Evolutionary conservation across 225 moss, liverwort and hornwort species (phyloP).

Genomic region (Marchantia polymorpha): DNA sequence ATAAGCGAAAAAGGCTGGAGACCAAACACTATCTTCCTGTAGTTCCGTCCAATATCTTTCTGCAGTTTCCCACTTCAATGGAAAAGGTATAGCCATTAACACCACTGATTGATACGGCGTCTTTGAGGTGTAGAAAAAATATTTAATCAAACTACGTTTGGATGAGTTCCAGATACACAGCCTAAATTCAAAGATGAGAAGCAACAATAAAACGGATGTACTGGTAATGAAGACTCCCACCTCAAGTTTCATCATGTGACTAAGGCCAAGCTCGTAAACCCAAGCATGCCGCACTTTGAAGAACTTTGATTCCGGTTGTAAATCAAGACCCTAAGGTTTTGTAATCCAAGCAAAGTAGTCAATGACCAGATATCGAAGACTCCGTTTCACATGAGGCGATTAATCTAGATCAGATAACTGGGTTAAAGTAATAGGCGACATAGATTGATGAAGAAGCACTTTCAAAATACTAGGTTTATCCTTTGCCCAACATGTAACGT

Average conservation of each 20-base stretch:
- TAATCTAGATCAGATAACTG: neutral
- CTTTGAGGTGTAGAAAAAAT: neutral
- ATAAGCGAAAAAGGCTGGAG: conserved; percentile 86
- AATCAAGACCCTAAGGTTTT: conserved; percentile 53
- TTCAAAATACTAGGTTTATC: too few relatives aligned
- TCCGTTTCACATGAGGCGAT: neutral
- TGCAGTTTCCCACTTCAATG: conserved; percentile 73
- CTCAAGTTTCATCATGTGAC: conserved; percentile 93
- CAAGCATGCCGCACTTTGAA: conserved; percentile 94
- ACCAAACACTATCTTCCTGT: conserved; percentile 87
- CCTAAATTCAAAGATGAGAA: neutral
- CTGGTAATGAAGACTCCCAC: conserved; percentile 30
- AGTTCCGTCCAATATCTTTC: conserved; percentile 90
- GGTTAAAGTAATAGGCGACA: neutral
- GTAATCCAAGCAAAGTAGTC: neutral
- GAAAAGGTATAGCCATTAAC: neutral
- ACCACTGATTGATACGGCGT: neutral
- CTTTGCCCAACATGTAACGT: too few relatives aligned
- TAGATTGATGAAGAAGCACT: neutral
- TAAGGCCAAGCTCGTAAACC: conserved; percentile 88
- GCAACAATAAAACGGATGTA: neutral
- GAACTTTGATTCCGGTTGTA: conserved; percentile 82
- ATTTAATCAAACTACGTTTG: neutral
- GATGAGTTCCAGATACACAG: neutral
- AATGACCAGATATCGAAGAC: neutral